Conservation (phyloP, 768 basidiomycete species). For the Trametes elegans region DNA sequence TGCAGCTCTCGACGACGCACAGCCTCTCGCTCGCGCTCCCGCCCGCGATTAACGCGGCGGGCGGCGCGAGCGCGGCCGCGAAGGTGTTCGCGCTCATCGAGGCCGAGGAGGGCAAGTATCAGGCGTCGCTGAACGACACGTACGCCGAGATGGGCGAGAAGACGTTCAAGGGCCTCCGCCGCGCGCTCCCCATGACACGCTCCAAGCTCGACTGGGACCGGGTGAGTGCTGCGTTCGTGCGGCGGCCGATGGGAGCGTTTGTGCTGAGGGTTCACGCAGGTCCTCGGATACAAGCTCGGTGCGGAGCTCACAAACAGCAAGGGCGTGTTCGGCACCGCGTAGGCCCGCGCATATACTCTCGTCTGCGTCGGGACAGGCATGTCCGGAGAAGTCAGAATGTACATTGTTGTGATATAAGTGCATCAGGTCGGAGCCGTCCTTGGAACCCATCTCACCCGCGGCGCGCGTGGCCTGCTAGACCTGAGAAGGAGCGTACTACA, state of each 20-base stretch:
- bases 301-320: slow-evolving; percentile 72
- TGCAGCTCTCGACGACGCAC: slow-evolving; percentile 83
- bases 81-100: slow-evolving; percentile 81
- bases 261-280: slow-evolving; percentile 30
- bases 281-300: slow-evolving; percentile 67
- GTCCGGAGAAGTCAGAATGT: slow-evolving; percentile 8
- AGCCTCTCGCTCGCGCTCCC: slow-evolving; percentile 62
- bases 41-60: slow-evolving; percentile 50
- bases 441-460: too few relatives aligned
- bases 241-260: neutral
- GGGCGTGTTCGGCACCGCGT: slow-evolving; percentile 42
- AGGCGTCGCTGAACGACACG: slow-evolving; percentile 72
- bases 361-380: neutral
- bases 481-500: too few relatives aligned
- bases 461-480: too few relatives aligned
- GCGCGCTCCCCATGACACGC: slow-evolving; percentile 88
- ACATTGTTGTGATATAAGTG: slow-evolving; percentile 12
- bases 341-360: neutral
- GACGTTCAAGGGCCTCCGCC: slow-evolving; percentile 86
- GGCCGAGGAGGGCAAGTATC: slow-evolving; percentile 77
- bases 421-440: too few relatives aligned
- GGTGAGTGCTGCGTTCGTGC: slow-evolving; percentile 37
- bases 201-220: slow-evolving; percentile 97
- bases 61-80: slow-evolving; percentile 52
- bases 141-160: slow-evolving; percentile 92